Base-by-base conservation (phyloP, 2,329 filamentous ascomycete genomes). In the Aureobasidium subglaciale region DNA sequence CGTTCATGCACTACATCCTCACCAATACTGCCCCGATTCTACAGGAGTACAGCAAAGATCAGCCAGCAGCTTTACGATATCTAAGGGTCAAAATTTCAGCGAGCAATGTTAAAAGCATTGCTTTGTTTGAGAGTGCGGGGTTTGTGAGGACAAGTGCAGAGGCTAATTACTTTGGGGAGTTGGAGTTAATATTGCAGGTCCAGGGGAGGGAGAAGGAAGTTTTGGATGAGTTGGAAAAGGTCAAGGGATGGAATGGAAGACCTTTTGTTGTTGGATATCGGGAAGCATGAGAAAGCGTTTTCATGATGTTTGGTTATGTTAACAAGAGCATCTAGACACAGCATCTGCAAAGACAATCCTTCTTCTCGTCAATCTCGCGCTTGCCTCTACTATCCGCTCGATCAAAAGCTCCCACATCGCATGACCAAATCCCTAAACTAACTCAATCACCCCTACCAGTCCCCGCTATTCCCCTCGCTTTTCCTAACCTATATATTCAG, bases 1-100 rank as follows among this genome's bases (percentile, higher is more conserved):
- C 82, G 0, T 86, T 97, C 56, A 64, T 96, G 48, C 70, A 75
- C 42, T 97, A 90, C 64, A 75, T 96, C 5, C 61, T 75, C 4
- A 66, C 66, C 1, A 75, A 87, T 53, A 67, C 81, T 22, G 62
- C 63, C 0, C 69, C 62, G 0, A 81, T 96, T 7, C 58, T 89
- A 53, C 62, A 60, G 0, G 84, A 87, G 68, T 86, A 83, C 59
- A 18, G 38, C 53, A 27, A 40, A 43, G 8, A 10, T 40, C 34
- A 45, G 20, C 16, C 55, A 60, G 38, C 30, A 25, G n/a, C 5
- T 5, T 59, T 79, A 25, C 67, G 64, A 18, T 78, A 78, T 63
- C 63, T 87, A 29, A 73, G 79, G 16, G 85, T 82, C 32, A 86
- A 84, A 70, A 85, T 88, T 63, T 75, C 78, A 2, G 66, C 78